Evolutionary conservation across 2,329 filamentous ascomycete genomes (phyloP), one percentile per base, ranked within the genome.

Genomic region (Leptoxyphium fumago): DNA sequence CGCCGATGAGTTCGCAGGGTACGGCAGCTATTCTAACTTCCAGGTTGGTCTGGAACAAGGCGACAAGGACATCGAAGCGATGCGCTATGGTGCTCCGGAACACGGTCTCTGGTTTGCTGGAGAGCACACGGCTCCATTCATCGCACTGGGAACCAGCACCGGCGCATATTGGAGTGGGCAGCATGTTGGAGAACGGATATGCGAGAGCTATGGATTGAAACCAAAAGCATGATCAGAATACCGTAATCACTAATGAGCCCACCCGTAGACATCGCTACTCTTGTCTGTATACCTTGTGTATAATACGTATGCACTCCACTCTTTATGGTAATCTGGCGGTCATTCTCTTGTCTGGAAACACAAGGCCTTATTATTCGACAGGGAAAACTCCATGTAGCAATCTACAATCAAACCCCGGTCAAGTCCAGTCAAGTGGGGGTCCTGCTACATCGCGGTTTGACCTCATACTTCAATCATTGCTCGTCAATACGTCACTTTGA

Each of bases 161-260:
- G 89, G 89, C 1, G 89, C 89, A 10, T 95, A 86, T 61, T 94
- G 85, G 85, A 86, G 83, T 59, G 88, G 88, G 1, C 85, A 94
- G 66, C 74, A 73, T 15, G 83, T 87, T 29, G 87, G 74, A 1
- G 73, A 69, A 59, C 74, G 78, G 56, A 75, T 87, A 46, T 65
- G 68, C 1, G 68, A 72, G 54, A 68, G 63, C 7, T 80, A 80
- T 57, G 71, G 65, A 13, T 15, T 36, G 32, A 36, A 36, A 15
- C 13, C 32, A 13, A 15, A 13, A 36, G 32, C 32, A 15, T 36
- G 32, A 36, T 36, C 32, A 10, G 32, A 36, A 36, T 4, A 15
- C 9, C 32, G 5, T 7, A 26, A 26, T 26, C 21, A 26, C 21
- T 26, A 26, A 26, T 26, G 21, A 26, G 21, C 21, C 7, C 21